phyloP scores from a whole-genome alignment of 768 basidiomycete species.

The Neoboletus magnificus region DNA sequence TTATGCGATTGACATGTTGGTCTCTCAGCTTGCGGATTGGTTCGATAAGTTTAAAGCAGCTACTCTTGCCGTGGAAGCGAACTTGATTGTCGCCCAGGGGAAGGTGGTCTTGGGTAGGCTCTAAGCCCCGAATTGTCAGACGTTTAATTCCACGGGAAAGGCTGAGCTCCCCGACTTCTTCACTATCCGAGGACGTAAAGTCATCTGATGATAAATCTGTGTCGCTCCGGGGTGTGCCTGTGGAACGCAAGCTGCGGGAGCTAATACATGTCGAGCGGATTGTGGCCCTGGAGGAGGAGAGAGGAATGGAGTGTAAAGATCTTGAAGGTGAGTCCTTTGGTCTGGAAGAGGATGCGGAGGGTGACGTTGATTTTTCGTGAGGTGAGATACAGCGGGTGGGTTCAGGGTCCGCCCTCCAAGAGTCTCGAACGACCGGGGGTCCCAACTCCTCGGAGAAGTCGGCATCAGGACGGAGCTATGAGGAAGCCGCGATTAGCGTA shows the following conservation, averaged over 20 bases:
- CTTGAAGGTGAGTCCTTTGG: constrained; percentile 11
- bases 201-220: constrained; percentile 28
- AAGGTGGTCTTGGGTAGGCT: constrained; percentile 34
- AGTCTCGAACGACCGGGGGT: constrained; percentile 56
- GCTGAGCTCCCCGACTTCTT: constrained; percentile 39
- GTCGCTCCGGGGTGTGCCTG: constrained; percentile 25
- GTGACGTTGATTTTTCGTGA: constrained; percentile 24
- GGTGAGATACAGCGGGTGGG: constrained; percentile 3
- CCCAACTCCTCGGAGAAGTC: constrained; percentile 66
- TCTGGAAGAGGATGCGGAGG: constrained; percentile 15
- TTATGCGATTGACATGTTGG: constrained; percentile 43
- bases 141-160: constrained; percentile 38
- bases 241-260: constrained; percentile 11
- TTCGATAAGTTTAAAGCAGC: constrained; percentile 52
- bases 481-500: constrained; percentile 10
- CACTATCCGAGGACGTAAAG: constrained; percentile 33
- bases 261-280: constrained; percentile 4
- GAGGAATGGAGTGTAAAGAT: constrained; percentile 4
- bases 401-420: constrained; percentile 49
- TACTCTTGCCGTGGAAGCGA: constrained; percentile 63
- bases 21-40: constrained; percentile 51
- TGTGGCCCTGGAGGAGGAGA: constrained; percentile 6
- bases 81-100: constrained; percentile 39
- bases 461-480: constrained; percentile 57
- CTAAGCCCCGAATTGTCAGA: constrained; percentile 36